Base-by-base conservation (phyloP, 2,329 filamentous ascomycete genomes). In the Elsinoe necatrix region DNA sequence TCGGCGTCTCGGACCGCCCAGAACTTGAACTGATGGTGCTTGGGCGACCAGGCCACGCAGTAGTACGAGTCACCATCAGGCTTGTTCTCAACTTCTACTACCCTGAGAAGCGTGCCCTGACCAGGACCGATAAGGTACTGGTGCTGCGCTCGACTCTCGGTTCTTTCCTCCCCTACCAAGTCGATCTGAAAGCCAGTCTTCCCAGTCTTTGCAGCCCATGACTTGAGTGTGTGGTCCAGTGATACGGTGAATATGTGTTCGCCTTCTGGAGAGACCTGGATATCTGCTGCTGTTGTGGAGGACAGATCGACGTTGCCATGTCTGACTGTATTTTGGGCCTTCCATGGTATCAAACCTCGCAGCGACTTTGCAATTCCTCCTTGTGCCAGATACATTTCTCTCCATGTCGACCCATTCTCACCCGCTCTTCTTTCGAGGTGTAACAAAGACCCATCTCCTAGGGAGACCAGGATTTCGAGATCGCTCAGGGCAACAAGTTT, bases 21-120 rank as follows among this genome's bases (percentile, higher is more conserved):
- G 67, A 98, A 91, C 69, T 95, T 97, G 78, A 98, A 97, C 67
- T 92, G 86, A 34, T 93, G 81, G 27, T 90, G 87, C 61, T 93
- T 83, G 0, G 93, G 92, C 9, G 91, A 96, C 70, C 90, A 95
- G 7, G 89, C 92, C 35, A 89, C 83, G 55, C 92, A 80, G 58
- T 80, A 79, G 66, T 83, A 85, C 25, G 75, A 63, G 18, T 75
- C 73, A 16, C 73, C 73, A 47, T 75, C 72, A 4, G 77, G 75
- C 11, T 83, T 81, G 57, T 89, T 76, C 45, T 75, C 72, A 11
- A 77, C 76, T 12, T 84, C 81, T 55, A 91, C 77, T 16, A 95
- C 76, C 57, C 85, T 84, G 57, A 96, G 77, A 11, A 95, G 77
- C 58, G 87, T 87, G 12, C 81, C 80, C 65, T 93, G 88, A 4